These are phyloP conservation scores for Phlegmacium glaucopus DNA, from an alignment of 768 basidiomycete genomes.

Conservation along the genomic window DNA sequence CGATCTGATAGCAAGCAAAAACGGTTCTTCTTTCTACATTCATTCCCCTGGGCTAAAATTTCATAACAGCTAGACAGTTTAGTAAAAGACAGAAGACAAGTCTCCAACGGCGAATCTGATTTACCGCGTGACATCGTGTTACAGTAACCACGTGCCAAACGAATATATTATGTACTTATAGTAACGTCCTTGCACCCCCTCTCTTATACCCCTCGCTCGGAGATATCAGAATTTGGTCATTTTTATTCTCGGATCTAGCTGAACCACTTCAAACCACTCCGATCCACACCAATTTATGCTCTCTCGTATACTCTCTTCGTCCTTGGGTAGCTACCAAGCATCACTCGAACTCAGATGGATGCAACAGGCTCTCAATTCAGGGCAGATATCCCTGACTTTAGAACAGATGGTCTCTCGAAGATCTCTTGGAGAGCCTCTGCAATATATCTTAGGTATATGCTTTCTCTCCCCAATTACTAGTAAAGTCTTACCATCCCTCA, in stretches of 20 bases:
- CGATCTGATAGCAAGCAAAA: no score
- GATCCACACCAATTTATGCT: slow-evolving; percentile 6
- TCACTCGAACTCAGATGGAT: slow-evolving; percentile 43
- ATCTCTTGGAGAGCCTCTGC: slow-evolving; percentile 71
- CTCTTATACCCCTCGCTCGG: no score
- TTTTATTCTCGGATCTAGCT: slow-evolving; percentile 25
- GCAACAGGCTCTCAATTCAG: slow-evolving; percentile 22
- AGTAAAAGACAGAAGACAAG: no score
- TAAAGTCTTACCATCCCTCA: slow-evolving; percentile 11
- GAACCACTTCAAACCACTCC: slow-evolving; percentile 16
- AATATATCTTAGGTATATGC: slow-evolving; percentile 82
- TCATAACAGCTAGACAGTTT: no score
- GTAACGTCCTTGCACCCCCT: no score
- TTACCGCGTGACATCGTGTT: no score
- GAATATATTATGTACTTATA: no score
- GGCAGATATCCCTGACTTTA: slow-evolving; percentile 25
- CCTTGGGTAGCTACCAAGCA: slow-evolving; percentile 36
- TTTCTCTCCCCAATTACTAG: slow-evolving; percentile 7
- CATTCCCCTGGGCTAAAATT: no score
- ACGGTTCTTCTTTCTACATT: no score
- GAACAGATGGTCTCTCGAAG: slow-evolving; percentile 56
- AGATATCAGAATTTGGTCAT: slow-evolving; percentile 3
- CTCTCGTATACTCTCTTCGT: slow-evolving; percentile 24
- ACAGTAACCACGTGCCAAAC: no score
- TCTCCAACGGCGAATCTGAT: no score